Percentiles rank a stretch among this genome's conserved stretches.
phyloP scores from a whole-genome alignment of 495 filamentous ascomycete species.

The Bombardia bombarda region DNA sequence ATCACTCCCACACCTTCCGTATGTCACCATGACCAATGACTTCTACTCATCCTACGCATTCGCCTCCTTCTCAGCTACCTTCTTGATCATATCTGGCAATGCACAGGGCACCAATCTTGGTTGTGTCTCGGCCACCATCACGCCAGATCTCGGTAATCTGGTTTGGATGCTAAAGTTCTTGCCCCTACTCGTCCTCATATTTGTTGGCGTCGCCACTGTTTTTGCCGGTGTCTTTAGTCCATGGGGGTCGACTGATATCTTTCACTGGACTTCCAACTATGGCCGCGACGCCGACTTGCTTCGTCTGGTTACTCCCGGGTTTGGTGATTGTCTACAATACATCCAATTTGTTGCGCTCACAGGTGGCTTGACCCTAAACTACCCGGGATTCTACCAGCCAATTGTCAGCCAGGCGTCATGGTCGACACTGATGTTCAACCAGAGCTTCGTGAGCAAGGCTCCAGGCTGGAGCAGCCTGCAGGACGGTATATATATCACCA shows the following conservation, averaged over 20 bases:
- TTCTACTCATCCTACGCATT: constrained; percentile 80
- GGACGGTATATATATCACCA: constrained; percentile 76
- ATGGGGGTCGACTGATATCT: constrained; percentile 84
- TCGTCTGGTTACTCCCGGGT: constrained; percentile 88
- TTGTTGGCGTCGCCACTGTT: constrained; percentile 74
- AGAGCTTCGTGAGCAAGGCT: constrained; percentile 70
- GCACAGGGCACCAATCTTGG: constrained; percentile 50
- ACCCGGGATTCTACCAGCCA: constrained; percentile 92
- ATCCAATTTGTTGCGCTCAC: constrained; percentile 89
- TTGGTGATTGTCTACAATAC: constrained; percentile 95
- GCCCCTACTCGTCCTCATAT: constrained; percentile 66
- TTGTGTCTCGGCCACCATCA: constrained; percentile 73
- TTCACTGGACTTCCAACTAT: constrained; percentile 93
- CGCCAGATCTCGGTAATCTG: constrained; percentile 62
- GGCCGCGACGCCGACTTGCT: constrained; percentile 89
- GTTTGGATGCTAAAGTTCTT: constrained; percentile 66
- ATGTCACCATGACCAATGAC: constrained; percentile 65
- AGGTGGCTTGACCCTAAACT: constrained; percentile 75
- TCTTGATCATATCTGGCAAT: constrained; percentile 71
- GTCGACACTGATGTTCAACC: constrained; percentile 88
- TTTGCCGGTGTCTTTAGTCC: constrained; percentile 83
- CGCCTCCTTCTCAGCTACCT: constrained; percentile 62
- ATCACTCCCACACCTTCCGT: constrained; percentile 43
- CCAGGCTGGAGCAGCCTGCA: constrained; percentile 53
- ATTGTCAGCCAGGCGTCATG: constrained; percentile 79